Base-by-base conservation (phyloP, 495 filamentous ascomycete genomes). In the Durotheca rogersii region DNA sequence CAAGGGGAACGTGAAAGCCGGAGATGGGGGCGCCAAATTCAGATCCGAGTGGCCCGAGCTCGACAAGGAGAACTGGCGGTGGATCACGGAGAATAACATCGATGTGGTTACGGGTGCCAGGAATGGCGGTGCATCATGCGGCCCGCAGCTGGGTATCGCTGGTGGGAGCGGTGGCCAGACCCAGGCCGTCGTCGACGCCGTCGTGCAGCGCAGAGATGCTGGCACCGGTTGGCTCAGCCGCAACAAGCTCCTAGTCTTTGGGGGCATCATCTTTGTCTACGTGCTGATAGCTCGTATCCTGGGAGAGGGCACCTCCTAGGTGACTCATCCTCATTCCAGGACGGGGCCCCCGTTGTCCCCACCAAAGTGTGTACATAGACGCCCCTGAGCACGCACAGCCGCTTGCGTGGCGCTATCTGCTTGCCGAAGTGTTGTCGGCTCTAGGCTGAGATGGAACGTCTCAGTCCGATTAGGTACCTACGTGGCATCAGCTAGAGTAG, bases 11-110 rank as follows among this genome's bases (percentile, higher is more conserved):
- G 65, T 82, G 14, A 76, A 78, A 59, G 87, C 87, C 7, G 93
- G 93, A 11, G 93, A 98, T 65, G 90, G 93, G 2, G 93, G 93
- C 0, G 80, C 87, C 46, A 93, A 92, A 67, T 98, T 98, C 62
- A 77, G 83, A 40, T 71, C 77, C 4, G 89, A 97, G 72, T 98
- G 91, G 91, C 81, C 87, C 25, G 93, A 96, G 47, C 56, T 95
- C 31, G 90, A 98, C 61, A 70, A 80, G 57, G 90, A 94, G 73
- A 98, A 97, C 60, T 92, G 86, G 88, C 82, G 81, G 51, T 96
- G 89, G 91, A 90, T 98, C 78, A 81, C 79, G 47, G 83, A 89
- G 52, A 82, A 88, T 55, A 80, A 82, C 27, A 82, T 98, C 55
- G 89, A 98, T 70, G 75, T 81, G n/a, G 68, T 69, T 15, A 93